Evolutionary conservation across 257 asterid genomes (phyloP).

Genomic region (Craterostigma plantagineum): DNA sequence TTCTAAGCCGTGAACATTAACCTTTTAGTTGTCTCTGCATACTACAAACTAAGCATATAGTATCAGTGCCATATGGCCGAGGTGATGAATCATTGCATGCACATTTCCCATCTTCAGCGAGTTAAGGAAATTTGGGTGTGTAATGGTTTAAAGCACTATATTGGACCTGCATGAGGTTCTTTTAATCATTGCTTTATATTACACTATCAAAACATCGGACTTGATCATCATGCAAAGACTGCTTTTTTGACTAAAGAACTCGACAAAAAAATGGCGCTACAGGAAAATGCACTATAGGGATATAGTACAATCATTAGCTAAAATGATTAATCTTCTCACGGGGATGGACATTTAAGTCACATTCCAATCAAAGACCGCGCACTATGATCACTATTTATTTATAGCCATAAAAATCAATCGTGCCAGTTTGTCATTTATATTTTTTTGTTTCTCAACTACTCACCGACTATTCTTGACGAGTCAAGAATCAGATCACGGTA

Average conservation of each 20-base stretch:
- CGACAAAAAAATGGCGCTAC: slow-evolving; percentile 9
- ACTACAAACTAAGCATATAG: too few relatives aligned
- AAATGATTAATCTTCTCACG: slow-evolving; percentile 11
- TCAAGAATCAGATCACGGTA: slow-evolving; percentile 4
- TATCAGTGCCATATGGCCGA: too few relatives aligned
- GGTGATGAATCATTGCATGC: too few relatives aligned
- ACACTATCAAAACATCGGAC: slow-evolving; percentile 8
- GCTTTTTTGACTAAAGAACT: slow-evolving; percentile 11
- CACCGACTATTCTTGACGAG: background rate
- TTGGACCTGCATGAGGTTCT: slow-evolving; percentile 15
- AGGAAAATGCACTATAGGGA: background rate
- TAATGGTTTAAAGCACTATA: slow-evolving; percentile 10
- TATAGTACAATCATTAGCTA: slow-evolving; percentile 5
- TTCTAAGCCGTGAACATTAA: too few relatives aligned
- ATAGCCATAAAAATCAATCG: too few relatives aligned
- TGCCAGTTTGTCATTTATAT: too few relatives aligned
- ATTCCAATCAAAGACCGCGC: slow-evolving; percentile 3
- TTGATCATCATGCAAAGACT: slow-evolving; percentile 2
- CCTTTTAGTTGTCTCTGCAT: too few relatives aligned
- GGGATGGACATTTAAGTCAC: slow-evolving; percentile 17
- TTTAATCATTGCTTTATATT: slow-evolving; percentile 7
- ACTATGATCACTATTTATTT: too few relatives aligned
- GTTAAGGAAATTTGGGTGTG: too few relatives aligned
- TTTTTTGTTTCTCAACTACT: background rate
- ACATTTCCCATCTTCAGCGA: too few relatives aligned